phyloP scores from a whole-genome alignment of 148 eudicot species.

The Camellia japonica region DNA sequence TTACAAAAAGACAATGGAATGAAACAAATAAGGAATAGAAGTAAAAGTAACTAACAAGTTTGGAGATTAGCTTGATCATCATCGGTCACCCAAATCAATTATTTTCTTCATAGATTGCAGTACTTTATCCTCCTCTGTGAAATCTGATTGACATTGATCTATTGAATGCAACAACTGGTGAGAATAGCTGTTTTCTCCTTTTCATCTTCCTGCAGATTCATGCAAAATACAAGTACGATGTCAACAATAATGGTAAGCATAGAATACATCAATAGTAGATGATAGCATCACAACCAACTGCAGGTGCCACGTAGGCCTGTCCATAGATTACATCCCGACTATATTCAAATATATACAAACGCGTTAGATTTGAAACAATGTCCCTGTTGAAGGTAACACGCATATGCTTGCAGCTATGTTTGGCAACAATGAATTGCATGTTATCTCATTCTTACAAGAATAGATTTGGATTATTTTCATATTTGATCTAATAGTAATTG shows the following conservation, averaged over 20 bases:
- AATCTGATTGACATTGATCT: neutral
- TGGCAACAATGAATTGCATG: neutral
- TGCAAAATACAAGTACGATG: neutral
- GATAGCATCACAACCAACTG: neutral
- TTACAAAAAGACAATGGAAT: neutral
- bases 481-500: neutral
- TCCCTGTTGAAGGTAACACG: neutral
- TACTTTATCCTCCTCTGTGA: neutral
- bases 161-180: neutral
- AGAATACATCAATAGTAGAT: neutral
- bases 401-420: neutral
- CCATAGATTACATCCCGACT: neutral
- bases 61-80: neutral
- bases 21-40: neutral
- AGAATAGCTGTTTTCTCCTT: neutral
- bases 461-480: neutral
- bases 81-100: neutral
- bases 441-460: neutral
- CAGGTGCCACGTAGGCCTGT: neutral
- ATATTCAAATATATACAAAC: neutral
- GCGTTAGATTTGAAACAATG: neutral
- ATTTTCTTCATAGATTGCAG: neutral
- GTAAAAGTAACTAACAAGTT: neutral
- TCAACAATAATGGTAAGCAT: neutral
- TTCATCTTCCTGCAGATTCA: slow-evolving; percentile 4